Base-by-base conservation (phyloP, 306 rosid species). In the Casuarina equisetifolia region DNA sequence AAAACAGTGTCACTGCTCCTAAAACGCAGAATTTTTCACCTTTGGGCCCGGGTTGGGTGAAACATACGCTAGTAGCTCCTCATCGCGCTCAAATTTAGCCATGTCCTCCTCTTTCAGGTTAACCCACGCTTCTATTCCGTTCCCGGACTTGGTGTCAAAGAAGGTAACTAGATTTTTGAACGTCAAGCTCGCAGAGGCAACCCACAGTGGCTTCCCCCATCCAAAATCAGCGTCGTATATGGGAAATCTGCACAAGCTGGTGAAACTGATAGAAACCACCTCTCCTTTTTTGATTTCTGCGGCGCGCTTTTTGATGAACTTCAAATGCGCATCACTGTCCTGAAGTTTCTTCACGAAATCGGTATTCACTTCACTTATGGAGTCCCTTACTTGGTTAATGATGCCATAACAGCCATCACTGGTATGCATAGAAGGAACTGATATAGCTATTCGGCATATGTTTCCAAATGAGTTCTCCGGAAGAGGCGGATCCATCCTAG, bases 121-220 rank as follows among this genome's bases (percentile, higher is more conserved):
- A 40, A 86, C 82, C 86, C 84, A 82, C 0, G 77, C 88, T 19
- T 87, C 86, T 10, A 79, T 75, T 32, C 79, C 85, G 57, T 70
- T 80, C 42, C 83, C 81, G 12, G 17, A 57, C 38, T 39, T 38
- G 2, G 86, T 3, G 44, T 15, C 82, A 70, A 86, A 79, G 20
- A 82, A 74, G 39, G 19, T 5, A 1, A 82, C 66, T 10, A 44
- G 17, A 46, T 86, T 86, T 67, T 10, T 57, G 2, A 61, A 44
- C 4, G 79, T 55, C n/a, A 74, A 5, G 57, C 79, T 79, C 9
- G 72, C 55, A n/a, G 81, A 58, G 7, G 71, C 69, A 39, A 82
- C 84, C 88, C 86, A 84, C 0, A 54, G 46, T 13, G 88, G 88
- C 32, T 82, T 82, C 20, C 90, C 85, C 88, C 86, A 79, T 32